Percentiles rank a stretch among this genome's conserved stretches.
These are phyloP conservation scores for Xylaria sp. DNA, from an alignment of 2,329 filamentous ascomycete species.

Conservation along the genomic window DNA sequence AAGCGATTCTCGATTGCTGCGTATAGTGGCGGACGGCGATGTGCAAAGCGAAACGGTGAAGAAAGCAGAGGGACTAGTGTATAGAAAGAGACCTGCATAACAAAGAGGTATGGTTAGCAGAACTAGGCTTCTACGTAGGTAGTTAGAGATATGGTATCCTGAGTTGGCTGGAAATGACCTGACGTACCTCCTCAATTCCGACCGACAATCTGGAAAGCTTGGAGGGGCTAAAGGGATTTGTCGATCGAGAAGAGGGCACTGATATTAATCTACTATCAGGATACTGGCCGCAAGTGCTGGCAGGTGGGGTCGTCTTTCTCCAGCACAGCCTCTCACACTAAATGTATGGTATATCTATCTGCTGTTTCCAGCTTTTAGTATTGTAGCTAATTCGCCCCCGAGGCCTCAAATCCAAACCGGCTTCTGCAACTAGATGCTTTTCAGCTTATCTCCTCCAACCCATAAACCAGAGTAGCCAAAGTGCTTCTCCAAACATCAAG, in stretches of 20 bases:
- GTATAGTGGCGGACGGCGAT: conserved; percentile 11
- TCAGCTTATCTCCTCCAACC: too few species aligned
- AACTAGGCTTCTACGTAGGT: conserved; percentile 5
- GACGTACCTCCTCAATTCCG: conserved; percentile 31
- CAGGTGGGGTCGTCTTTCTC: conserved; percentile 1
- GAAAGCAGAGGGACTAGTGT: conserved; percentile 1
- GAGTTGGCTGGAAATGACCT: conserved; percentile 20
- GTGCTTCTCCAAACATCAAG: too few species aligned
- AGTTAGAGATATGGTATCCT: conserved; percentile 19
- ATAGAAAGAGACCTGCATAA: conserved; percentile 25
- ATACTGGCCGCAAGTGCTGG: not conserved
- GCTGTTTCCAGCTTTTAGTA: too few species aligned
- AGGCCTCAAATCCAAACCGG: too few species aligned
- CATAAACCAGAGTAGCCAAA: too few species aligned
- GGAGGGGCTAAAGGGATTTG: conserved; percentile 27
- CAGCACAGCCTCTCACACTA: not conserved
- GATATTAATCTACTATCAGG: not conserved
- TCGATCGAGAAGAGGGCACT: conserved; percentile 8
- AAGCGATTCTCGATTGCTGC: conserved; percentile 20
- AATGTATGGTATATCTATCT: too few species aligned
- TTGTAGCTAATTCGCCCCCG: too few species aligned
- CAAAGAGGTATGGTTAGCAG: conserved; percentile 24
- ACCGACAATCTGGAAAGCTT: conserved; percentile 27
- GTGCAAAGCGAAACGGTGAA: conserved; percentile 9
- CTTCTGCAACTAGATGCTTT: too few species aligned